Percentiles rank a stretch among this genome's conserved stretches.
Evolutionary conservation across 2,329 filamentous ascomycete species (phyloP).

Genomic region (Ceratocystis colombiana): DNA sequence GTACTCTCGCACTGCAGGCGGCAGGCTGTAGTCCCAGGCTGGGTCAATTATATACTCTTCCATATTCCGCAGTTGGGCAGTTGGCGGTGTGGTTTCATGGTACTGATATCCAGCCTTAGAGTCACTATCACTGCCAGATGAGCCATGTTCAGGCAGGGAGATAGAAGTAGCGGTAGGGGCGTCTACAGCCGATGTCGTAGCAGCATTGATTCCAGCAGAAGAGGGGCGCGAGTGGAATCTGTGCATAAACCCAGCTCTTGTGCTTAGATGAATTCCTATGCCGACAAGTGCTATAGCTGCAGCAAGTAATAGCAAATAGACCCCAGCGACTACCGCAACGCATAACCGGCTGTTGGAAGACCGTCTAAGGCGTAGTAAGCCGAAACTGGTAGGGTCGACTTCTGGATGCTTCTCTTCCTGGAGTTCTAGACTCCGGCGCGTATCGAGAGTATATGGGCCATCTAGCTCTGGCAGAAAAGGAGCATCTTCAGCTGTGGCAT

Average conservation of each 20-base stretch:
- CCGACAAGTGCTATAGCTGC: neutral
- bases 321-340: neutral
- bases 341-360: neutral
- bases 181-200: neutral
- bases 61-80: conserved; percentile 31
- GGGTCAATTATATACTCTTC: conserved; percentile 48
- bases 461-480: neutral
- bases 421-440: neutral
- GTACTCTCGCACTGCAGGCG: conserved; percentile 45
- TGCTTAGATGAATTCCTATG: neutral
- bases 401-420: neutral
- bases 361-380: neutral
- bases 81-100: neutral
- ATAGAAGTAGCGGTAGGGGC: neutral
- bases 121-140: neutral
- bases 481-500: neutral
- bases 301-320: neutral
- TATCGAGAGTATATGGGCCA: neutral
- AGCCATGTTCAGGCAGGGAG: neutral
- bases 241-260: neutral
- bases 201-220: neutral
- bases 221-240: neutral
- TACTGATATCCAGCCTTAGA: neutral
- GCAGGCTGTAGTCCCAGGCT: conserved; percentile 45
- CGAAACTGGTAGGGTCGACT: neutral